A percentile compares a stretch with the other conserved stretches of the same genome.
Evolutionary conservation across 257 asterid species (phyloP).

Genomic region (Solanum virginianum): DNA sequence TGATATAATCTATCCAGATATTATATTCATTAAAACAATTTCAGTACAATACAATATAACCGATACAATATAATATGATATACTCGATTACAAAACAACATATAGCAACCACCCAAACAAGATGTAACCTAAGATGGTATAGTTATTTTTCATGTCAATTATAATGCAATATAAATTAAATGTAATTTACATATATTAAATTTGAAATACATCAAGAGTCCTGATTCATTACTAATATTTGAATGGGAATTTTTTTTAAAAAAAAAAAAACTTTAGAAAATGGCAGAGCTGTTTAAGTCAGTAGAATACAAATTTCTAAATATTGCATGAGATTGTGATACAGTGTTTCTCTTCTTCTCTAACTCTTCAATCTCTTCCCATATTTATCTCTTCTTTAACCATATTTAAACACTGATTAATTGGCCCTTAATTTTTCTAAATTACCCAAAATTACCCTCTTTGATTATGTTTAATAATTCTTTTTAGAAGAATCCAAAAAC

Average conservation of each 20-base stretch:
- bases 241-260: background rate
- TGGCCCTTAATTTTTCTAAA: background rate
- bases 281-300: background rate
- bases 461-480: background rate
- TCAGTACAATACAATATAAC: too few species aligned
- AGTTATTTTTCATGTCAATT: too few species aligned
- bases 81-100: too few species aligned
- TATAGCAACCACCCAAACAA: too few species aligned
- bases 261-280: background rate
- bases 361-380: conserved; percentile 4
- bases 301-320: background rate
- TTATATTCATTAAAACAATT: too few species aligned
- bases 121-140: too few species aligned
- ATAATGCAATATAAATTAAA: too few species aligned
- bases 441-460: background rate
- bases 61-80: too few species aligned
- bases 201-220: too few species aligned
- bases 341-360: conserved; percentile 7
- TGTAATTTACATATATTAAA: too few species aligned
- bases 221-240: background rate
- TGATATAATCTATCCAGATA: too few species aligned
- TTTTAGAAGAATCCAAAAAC: background rate
- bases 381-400: background rate
- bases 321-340: conserved; percentile 20
- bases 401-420: background rate